A percentile compares a stretch with the other conserved stretches of the same genome.
Conservation (phyloP, 805 yeast genomes). For the Lipomyces sp. region DNA sequence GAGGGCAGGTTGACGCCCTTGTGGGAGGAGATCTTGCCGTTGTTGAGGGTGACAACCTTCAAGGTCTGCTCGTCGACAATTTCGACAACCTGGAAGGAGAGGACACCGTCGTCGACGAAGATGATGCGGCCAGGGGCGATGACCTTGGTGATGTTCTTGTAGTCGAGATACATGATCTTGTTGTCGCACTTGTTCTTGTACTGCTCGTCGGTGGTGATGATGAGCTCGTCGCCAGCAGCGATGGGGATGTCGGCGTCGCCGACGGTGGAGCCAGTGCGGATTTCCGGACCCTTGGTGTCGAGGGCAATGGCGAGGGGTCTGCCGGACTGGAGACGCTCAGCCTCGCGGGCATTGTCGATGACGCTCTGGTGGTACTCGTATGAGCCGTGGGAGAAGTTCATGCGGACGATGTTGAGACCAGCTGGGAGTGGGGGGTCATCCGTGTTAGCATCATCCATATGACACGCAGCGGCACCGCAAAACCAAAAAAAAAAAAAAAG, state of each 20-base stretch:
- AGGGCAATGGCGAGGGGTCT: constrained; percentile 98
- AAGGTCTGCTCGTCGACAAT: constrained; percentile 74
- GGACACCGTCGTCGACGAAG: constrained; percentile 96
- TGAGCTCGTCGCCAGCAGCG: constrained; percentile 82
- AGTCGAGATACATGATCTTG: constrained; percentile 84
- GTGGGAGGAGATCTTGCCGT: constrained; percentile 94
- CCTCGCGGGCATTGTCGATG: constrained; percentile 92
- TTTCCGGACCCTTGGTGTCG: constrained; percentile 99
- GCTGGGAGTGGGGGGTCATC: too few species aligned
- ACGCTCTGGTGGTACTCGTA: constrained; percentile 97
- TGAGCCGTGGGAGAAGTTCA: constrained; percentile 99
- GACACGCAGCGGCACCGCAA: neutral
- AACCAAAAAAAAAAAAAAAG: neutral
- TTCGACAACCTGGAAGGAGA: constrained; percentile 88
- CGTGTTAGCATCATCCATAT: too few species aligned
- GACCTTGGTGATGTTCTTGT: constrained; percentile 94
- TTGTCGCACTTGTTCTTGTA: constrained; percentile 71
- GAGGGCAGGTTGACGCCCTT: constrained; percentile 99
- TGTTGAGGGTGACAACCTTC: constrained; percentile 84
- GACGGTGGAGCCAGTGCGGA: constrained; percentile 94
- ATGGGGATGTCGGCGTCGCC: constrained; percentile 80
- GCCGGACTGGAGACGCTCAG: constrained; percentile 85
- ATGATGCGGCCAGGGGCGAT: constrained; percentile 83
- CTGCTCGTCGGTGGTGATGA: constrained; percentile 83
- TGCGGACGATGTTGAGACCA: constrained; percentile 95